phyloP scores from a whole-genome alignment of 2,329 filamentous ascomycete species.

The Alternaria infectoria region DNA sequence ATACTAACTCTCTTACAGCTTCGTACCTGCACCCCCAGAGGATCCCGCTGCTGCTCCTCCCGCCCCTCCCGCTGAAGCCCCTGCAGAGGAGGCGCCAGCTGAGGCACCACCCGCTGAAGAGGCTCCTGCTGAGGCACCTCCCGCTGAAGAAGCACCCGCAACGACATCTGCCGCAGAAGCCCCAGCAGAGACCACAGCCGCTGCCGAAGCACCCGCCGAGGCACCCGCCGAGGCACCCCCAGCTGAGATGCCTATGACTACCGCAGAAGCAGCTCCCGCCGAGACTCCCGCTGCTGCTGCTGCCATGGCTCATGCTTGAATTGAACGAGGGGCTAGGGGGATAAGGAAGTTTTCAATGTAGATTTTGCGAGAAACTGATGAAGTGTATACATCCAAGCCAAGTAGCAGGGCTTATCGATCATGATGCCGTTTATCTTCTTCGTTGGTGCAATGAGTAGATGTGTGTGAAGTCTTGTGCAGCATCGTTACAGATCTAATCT shows the following conservation, averaged over 20 bases:
- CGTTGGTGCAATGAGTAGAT: neutral
- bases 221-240: neutral
- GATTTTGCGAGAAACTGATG: neutral
- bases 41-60: constrained; percentile 21
- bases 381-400: neutral
- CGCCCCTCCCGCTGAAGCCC: constrained; percentile 6
- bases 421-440: too few species aligned
- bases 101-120: neutral
- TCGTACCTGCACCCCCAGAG: constrained; percentile 30
- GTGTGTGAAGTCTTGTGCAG: neutral
- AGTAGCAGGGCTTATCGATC: neutral
- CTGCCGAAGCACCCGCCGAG: neutral
- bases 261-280: neutral
- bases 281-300: neutral
- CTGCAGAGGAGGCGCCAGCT: constrained; percentile 2
- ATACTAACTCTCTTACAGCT: constrained; percentile 15
- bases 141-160: constrained; percentile 7
- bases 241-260: neutral
- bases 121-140: neutral
- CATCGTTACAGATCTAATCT: neutral
- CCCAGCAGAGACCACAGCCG: neutral
- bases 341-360: neutral
- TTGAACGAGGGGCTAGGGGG: neutral
- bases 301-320: neutral
- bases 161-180: neutral